These are phyloP conservation scores for Rhodosporidiobolus odoratus DNA, from an alignment of 768 basidiomycete species.

Conservation along the genomic window DNA sequence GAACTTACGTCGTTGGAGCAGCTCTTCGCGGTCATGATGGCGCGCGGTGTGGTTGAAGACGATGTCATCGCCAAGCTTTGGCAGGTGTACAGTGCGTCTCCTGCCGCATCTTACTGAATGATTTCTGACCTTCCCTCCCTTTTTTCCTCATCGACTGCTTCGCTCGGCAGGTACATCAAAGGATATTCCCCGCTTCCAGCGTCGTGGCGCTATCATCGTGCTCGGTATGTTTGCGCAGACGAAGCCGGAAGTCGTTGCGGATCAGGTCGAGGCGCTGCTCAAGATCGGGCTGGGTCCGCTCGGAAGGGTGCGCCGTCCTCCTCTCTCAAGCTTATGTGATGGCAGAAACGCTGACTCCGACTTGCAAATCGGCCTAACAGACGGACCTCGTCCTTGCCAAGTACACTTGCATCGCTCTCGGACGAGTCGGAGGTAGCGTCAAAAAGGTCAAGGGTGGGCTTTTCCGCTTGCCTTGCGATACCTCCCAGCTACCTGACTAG, in stretches of 20 bases:
- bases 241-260: constrained; percentile 66
- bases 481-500: background rate
- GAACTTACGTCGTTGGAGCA: constrained; percentile 94
- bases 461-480: background rate
- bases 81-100: constrained; percentile 84
- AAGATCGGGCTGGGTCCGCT: constrained; percentile 76
- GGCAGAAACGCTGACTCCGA: background rate
- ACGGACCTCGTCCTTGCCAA: constrained; percentile 80
- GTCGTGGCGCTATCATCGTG: constrained; percentile 91
- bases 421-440: constrained; percentile 83
- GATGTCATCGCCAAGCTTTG: constrained; percentile 88
- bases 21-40: constrained; percentile 94
- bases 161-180: constrained; percentile 61
- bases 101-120: too few relatives aligned
- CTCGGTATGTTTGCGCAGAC: constrained; percentile 95
- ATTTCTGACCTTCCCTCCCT: background rate
- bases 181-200: constrained; percentile 70
- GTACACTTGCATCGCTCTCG: constrained; percentile 88
- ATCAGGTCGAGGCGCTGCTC: constrained; percentile 76
- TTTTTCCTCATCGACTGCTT: background rate
- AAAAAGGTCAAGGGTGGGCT: constrained; percentile 89
- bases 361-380: constrained; percentile 48
- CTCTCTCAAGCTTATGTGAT: background rate
- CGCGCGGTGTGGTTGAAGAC: constrained; percentile 69
- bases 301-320: constrained; percentile 61